Conservation (phyloP, 169 alveolate species). For the Plasmodium malariae region DNA sequence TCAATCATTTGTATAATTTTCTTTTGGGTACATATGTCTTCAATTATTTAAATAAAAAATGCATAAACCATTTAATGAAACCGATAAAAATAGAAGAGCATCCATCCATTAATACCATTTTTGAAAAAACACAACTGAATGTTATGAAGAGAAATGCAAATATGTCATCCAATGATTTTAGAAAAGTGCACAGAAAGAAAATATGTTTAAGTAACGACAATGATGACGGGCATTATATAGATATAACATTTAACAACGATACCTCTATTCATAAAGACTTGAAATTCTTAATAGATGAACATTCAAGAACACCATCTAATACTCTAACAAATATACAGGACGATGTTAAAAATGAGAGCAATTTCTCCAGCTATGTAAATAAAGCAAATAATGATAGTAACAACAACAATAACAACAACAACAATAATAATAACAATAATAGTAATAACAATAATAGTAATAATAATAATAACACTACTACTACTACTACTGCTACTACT, state of each 20-base stretch:
- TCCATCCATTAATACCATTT: conserved; percentile 21
- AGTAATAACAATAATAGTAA: no score
- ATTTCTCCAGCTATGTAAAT: not conserved
- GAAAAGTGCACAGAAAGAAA: conserved; percentile 30
- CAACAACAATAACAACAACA: no score
- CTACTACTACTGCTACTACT: no score
- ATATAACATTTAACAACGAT: not conserved
- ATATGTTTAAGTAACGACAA: not conserved
- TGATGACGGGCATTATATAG: not conserved
- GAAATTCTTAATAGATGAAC: conserved; percentile 24
- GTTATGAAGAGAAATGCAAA: conserved; percentile 9
- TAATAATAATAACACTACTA: no score
- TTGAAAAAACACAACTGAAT: conserved; percentile 70
- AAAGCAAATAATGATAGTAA: conserved; percentile 12
- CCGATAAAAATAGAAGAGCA: conserved; percentile 66
- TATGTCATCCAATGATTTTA: conserved; percentile 29
- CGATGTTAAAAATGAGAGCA: not conserved
- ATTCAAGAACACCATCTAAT: conserved; percentile 12
- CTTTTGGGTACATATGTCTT: conserved; percentile 65
- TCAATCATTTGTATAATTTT: conserved; percentile 61
- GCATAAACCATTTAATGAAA: conserved; percentile 36
- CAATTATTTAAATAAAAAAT: conserved; percentile 43
- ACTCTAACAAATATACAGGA: conserved; percentile 6
- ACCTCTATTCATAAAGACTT: conserved; percentile 1
- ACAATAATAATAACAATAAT: no score